Evolutionary conservation across 768 basidiomycete species (phyloP), one percentile per base, ranked within the genome.

Genomic region (Trametes elegans): DNA sequence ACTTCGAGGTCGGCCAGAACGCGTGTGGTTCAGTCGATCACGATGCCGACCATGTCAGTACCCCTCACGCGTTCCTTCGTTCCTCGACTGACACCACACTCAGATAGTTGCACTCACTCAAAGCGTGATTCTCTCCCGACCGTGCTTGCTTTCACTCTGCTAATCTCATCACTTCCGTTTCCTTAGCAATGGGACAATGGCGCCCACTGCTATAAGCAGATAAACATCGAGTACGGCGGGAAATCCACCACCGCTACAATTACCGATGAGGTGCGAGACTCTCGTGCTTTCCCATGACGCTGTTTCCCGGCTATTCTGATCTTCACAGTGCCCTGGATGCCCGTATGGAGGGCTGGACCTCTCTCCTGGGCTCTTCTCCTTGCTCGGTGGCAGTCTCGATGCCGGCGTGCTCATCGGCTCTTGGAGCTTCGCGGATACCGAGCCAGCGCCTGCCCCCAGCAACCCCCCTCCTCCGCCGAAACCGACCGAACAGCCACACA

Each of bases 311-410:
- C 24, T 19, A 13, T 32, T n/a, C 9, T 7, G 8, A 29, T 28
- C 34, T n/a, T 11, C 23, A 13, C 58, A 87, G 80, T 89, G 88
- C 65, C 79, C 81, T 38, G 79, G 76, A 11, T 91, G 89, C 66
- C 80, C 81, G 26, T 77, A 65, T 26, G 79, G 75, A 16, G 87
- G 79, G 31, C 77, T 91, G 27, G 90, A 92, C 71, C 73, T 91
- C 55, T 83, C 83, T 16, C 66, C 70, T 13, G 82, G 83, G 44
- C 76, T 91, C 41, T 90, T 91, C 70, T 58, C 71, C 26, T 78
- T 71, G 74, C 88, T 91, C 62, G 5, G 58, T 18, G 60, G 72
- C 40, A 62, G 62, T 28, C 63, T 35, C 3, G 88, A 87, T 34
- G 64, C 36, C 3, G 89, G 88, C 32, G 78, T 85, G 3, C 62